A percentile compares a stretch with the other conserved stretches of the same genome.
Conservation (phyloP, 371 early-diverging fungal species). For the Lichtheimia corymbifera region DNA sequence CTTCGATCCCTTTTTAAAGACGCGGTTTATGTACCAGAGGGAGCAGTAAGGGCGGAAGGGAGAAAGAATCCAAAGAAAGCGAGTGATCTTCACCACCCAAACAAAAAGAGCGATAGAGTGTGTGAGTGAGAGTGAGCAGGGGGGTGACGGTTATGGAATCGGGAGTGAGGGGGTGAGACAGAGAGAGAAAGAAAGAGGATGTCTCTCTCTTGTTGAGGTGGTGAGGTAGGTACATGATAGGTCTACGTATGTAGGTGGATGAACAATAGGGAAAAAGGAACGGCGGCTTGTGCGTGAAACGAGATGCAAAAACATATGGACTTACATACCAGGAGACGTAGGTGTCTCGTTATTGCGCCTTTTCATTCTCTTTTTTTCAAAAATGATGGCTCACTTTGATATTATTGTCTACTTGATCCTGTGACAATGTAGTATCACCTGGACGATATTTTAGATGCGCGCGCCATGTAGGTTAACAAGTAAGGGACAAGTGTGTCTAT, state of each 20-base stretch:
- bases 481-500: too few relatives aligned
- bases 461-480: too few relatives aligned
- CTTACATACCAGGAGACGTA: conserved; percentile 13
- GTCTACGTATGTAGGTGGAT: too few relatives aligned
- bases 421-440: too few relatives aligned
- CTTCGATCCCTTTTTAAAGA: neutral
- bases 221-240: too few relatives aligned
- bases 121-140: neutral
- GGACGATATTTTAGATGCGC: too few relatives aligned
- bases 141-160: conserved; percentile 2
- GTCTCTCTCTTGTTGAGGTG: too few relatives aligned
- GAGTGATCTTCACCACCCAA: neutral
- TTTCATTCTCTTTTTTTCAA: too few relatives aligned
- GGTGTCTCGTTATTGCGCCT: neutral
- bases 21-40: too few relatives aligned
- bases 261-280: conserved; percentile 7
- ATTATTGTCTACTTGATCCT: too few relatives aligned
- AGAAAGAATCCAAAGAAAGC: neutral
- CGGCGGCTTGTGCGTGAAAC: conserved; percentile 13
- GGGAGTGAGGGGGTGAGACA: neutral
- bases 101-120: conserved; percentile 1
- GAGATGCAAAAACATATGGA: conserved; percentile 10
- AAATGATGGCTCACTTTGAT: too few relatives aligned
- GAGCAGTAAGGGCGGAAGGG: too few relatives aligned
- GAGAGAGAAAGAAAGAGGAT: neutral